Evolutionary conservation across 1,284 basidiomycete species (phyloP).

Genomic region (Moniliophthora roreri): DNA sequence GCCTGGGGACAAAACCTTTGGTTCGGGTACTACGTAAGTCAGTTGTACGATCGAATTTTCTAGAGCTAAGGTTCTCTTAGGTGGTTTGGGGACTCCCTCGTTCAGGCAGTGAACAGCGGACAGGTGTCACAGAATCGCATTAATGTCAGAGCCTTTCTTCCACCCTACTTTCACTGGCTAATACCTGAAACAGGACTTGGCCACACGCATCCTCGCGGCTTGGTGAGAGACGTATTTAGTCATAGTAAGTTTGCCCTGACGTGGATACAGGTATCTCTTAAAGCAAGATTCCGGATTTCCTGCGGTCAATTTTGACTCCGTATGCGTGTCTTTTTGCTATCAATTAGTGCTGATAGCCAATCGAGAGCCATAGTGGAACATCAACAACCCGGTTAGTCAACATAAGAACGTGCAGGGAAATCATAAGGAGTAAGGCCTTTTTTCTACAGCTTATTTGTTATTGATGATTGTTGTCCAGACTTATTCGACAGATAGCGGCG

Average conservation of each 20-base stretch:
- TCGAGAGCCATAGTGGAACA: too few species aligned
- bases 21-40: constrained; percentile 33
- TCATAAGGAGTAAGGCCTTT: constrained; percentile 48
- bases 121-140: constrained; percentile 49
- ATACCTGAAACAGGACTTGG: constrained; percentile 48
- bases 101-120: constrained; percentile 53
- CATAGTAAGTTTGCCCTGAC: not conserved
- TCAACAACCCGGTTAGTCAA: constrained; percentile 34
- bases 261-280: constrained; percentile 45
- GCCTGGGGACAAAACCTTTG: constrained; percentile 52
- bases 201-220: constrained; percentile 59
- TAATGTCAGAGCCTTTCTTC: constrained; percentile 32
- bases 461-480: constrained; percentile 27
- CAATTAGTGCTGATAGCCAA: constrained; percentile 7
- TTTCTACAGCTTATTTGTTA: not conserved
- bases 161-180: constrained; percentile 12
- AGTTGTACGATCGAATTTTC: not conserved
- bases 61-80: constrained; percentile 3
- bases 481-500: constrained; percentile 68
- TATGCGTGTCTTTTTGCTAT: too few species aligned
- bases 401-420: constrained; percentile 69
- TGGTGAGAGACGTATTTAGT: constrained; percentile 36
- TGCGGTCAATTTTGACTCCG: constrained; percentile 39
- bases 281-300: constrained; percentile 64
- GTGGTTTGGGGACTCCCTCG: constrained; percentile 54